These are phyloP conservation scores for Holtermanniella nyarrowii DNA, from an alignment of 768 basidiomycete genomes.

Conservation along the genomic window DNA sequence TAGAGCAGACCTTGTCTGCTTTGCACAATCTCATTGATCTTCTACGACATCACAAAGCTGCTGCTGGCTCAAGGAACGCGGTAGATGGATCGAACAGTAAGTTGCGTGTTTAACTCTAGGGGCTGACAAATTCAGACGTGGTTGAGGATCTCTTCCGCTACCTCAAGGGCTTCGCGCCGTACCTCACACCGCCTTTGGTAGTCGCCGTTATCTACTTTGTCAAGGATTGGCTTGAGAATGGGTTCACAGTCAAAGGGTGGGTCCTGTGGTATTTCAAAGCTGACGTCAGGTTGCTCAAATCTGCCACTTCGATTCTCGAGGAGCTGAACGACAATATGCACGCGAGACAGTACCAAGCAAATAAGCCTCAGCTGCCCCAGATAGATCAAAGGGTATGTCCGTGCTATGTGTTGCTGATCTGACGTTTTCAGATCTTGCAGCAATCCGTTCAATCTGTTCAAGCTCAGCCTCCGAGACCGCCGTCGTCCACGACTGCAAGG, in stretches of 20 bases:
- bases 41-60: neutral
- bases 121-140: neutral
- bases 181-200: neutral
- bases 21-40: neutral
- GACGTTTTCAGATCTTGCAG: too few species aligned
- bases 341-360: too few species aligned
- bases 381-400: too few species aligned
- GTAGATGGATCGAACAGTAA: too few species aligned
- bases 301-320: neutral
- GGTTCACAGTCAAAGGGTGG: neutral
- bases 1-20: neutral
- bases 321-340: too few species aligned
- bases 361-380: too few species aligned
- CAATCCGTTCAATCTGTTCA: too few species aligned
- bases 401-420: too few species aligned
- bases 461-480: too few species aligned
- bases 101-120: too few species aligned
- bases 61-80: too few species aligned
- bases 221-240: neutral
- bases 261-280: neutral
- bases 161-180: neutral
- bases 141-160: slow-evolving; percentile 32
- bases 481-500: too few species aligned
- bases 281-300: neutral
- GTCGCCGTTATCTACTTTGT: neutral